Evolutionary conservation across 1,139 yeast genomes (phyloP).

Genomic region (Magnusiomyces paraingens): DNA sequence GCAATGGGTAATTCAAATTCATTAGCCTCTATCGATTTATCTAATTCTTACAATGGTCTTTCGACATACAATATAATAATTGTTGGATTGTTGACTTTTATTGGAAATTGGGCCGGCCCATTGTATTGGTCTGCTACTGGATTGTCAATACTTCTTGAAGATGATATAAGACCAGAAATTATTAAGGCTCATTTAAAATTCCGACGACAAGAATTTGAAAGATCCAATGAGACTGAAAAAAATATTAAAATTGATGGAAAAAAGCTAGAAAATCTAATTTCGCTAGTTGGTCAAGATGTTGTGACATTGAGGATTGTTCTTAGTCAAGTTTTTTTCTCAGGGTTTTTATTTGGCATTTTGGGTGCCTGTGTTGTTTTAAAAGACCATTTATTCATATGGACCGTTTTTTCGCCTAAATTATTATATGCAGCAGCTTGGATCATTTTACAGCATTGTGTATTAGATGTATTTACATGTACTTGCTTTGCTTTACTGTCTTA

Average conservation of each 20-base stretch:
- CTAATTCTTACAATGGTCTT: slow-evolving; percentile 89
- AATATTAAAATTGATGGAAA: background rate
- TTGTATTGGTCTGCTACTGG: slow-evolving; percentile 71
- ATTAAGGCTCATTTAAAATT: slow-evolving; percentile 2
- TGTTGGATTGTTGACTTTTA: slow-evolving; percentile 74
- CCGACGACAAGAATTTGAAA: slow-evolving; percentile 1
- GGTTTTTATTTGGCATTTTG: slow-evolving; percentile 51
- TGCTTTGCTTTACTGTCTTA: slow-evolving; percentile 7
- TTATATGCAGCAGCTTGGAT: slow-evolving; percentile 77
- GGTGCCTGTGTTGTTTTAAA: slow-evolving; percentile 68
- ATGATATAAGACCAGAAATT: slow-evolving; percentile 19
- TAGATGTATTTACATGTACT: slow-evolving; percentile 21
- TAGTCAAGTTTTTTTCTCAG: slow-evolving; percentile 49
- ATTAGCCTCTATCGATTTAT: slow-evolving; percentile 79
- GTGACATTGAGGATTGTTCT: slow-evolving; percentile 31
- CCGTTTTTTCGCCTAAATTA: slow-evolving; percentile 91
- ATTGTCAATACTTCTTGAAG: slow-evolving; percentile 41
- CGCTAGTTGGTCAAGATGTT: slow-evolving; percentile 10
- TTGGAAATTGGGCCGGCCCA: slow-evolving; percentile 80
- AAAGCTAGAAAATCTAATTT: slow-evolving; percentile 1
- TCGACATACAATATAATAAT: slow-evolving; percentile 56
- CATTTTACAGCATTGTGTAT: slow-evolving; percentile 26
- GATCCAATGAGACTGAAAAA: slow-evolving; percentile 10
- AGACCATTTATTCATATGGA: slow-evolving; percentile 91
- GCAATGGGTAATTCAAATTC: slow-evolving; percentile 90